These are phyloP conservation scores for Heliamphora exappendiculata DNA, from an alignment of 148 eudicot species.

Conservation along the genomic window DNA sequence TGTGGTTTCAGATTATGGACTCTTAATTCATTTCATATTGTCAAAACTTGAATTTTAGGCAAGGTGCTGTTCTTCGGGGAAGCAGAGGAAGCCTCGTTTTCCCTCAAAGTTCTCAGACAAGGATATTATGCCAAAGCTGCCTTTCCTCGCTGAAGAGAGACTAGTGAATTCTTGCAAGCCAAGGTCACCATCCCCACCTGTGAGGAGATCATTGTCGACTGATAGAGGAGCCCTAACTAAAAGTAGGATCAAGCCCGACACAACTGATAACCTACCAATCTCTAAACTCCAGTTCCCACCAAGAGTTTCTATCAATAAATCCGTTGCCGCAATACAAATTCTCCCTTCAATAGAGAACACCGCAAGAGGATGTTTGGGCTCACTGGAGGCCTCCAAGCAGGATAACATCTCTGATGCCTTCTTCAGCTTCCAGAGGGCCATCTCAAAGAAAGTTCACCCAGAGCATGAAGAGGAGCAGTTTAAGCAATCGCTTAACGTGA, in stretches of 20 bases:
- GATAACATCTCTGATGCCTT: conserved; percentile 32
- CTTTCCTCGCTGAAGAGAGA: conserved; percentile 55
- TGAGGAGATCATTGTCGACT: conserved; percentile 75
- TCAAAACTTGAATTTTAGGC: conserved; percentile 33
- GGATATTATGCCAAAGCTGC: conserved; percentile 50
- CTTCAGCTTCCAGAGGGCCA: conserved; percentile 28
- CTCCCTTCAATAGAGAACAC: conserved; percentile 24
- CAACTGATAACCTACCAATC: conserved; percentile 36
- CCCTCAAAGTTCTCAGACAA: conserved; percentile 51
- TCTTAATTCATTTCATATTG: neutral
- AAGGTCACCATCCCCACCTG: conserved; percentile 80
- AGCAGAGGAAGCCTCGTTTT: conserved; percentile 57
- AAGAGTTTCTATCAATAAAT: conserved; percentile 46
- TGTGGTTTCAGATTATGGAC: neutral
- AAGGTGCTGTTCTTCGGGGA: conserved; percentile 73
- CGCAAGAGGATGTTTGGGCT: conserved; percentile 14
- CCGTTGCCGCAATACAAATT: conserved; percentile 21
- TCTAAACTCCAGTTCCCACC: conserved; percentile 44
- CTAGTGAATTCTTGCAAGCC: conserved; percentile 27
- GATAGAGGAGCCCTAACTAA: conserved; percentile 63
- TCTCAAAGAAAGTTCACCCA: conserved; percentile 23
- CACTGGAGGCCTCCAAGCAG: conserved; percentile 16
- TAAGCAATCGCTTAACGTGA: conserved; percentile 49
- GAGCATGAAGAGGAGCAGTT: conserved; percentile 55
- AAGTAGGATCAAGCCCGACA: conserved; percentile 58